Percentiles rank a stretch among this genome's conserved stretches.
Evolutionary conservation across 257 asterid species (phyloP).

Genomic region (Fraxinus americana): DNA sequence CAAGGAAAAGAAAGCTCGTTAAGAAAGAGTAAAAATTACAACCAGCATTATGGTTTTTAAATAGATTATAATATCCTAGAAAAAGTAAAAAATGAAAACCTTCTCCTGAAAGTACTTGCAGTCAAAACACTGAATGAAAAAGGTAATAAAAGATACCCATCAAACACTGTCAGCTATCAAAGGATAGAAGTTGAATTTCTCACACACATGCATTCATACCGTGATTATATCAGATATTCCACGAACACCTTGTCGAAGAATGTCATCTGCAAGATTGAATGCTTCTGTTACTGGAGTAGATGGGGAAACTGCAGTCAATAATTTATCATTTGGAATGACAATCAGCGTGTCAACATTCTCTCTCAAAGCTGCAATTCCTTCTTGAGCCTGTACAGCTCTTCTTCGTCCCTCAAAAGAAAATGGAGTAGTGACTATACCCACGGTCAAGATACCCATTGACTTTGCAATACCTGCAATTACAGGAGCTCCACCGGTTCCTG

Average conservation of each 20-base stretch:
- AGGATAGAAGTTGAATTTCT: neutral
- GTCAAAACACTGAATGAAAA: neutral
- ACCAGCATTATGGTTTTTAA: neutral
- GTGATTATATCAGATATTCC: conserved; percentile 95
- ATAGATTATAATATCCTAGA: neutral
- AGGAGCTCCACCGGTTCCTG: conserved; percentile 64
- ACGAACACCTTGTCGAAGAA: conserved; percentile 96
- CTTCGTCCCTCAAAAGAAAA: conserved; percentile 96
- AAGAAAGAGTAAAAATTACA: neutral
- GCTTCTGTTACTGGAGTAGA: conserved; percentile 98
- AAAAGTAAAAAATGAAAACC: neutral
- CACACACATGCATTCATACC: conserved; percentile 38
- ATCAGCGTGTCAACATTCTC: conserved; percentile 94
- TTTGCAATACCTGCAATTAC: conserved; percentile 55
- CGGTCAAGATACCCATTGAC: conserved; percentile 60
- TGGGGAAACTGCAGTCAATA: conserved; percentile 85
- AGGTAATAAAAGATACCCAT: neutral
- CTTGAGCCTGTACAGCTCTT: conserved; percentile 97
- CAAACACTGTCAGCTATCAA: neutral
- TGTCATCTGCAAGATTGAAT: conserved; percentile 95
- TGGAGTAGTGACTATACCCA: conserved; percentile 77
- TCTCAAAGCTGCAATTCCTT: conserved; percentile 93
- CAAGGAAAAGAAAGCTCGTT: neutral
- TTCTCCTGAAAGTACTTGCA: neutral
- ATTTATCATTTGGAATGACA: conserved; percentile 92